A percentile compares a stretch with the other conserved stretches of the same genome.
phyloP scores from a whole-genome alignment of 1,139 yeast genomes.

The Williopsis jadinii region DNA sequence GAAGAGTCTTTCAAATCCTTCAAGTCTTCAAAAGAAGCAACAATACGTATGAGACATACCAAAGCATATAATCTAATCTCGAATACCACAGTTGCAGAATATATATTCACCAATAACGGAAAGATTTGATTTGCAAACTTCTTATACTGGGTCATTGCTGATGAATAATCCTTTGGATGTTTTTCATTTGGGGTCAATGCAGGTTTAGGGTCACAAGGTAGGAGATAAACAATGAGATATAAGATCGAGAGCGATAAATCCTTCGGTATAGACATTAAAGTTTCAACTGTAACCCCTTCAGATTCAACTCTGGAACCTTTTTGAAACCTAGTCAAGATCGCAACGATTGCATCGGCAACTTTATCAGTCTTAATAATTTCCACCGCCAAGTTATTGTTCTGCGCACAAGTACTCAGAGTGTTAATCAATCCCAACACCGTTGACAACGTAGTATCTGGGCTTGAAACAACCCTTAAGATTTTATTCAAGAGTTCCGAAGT shows the following conservation, averaged over 20 bases:
- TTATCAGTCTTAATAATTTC: slow-evolving; percentile 34
- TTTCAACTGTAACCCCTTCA: slow-evolving; percentile 44
- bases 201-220: slow-evolving; percentile 37
- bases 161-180: slow-evolving; percentile 16
- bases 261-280: slow-evolving; percentile 70
- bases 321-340: slow-evolving; percentile 38
- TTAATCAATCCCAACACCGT: slow-evolving; percentile 32
- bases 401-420: slow-evolving; percentile 31
- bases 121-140: slow-evolving; percentile 45
- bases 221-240: slow-evolving; percentile 47
- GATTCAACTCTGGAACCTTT: slow-evolving; percentile 20
- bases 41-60: slow-evolving; percentile 49
- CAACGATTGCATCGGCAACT: slow-evolving; percentile 36
- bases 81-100: slow-evolving; percentile 69
- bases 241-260: slow-evolving; percentile 53
- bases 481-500: slow-evolving; percentile 26
- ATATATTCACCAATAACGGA: slow-evolving; percentile 60
- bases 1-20: slow-evolving; percentile 18
- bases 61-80: slow-evolving; percentile 57
- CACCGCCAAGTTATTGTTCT: slow-evolving; percentile 29
- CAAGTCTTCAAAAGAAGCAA: slow-evolving; percentile 18
- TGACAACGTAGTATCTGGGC: slow-evolving; percentile 15
- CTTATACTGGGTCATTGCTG: slow-evolving; percentile 26
- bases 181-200: slow-evolving; percentile 19
- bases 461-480: slow-evolving; percentile 24